These are phyloP conservation scores for Cyberlindnera samutprakarnensis DNA, from an alignment of 805 yeast genomes.

Conservation along the genomic window DNA sequence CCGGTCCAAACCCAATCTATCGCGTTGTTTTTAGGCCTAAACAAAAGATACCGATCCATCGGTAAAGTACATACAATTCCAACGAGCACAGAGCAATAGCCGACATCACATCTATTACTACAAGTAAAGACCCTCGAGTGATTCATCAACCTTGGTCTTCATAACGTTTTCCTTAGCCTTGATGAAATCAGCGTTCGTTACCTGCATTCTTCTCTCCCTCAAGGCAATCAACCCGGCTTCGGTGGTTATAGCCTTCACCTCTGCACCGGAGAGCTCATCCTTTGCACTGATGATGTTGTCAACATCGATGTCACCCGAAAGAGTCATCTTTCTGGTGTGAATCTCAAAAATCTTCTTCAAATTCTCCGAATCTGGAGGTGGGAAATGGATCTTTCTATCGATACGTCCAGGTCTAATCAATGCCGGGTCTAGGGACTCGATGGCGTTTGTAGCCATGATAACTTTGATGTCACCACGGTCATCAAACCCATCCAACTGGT, in stretches of 20 bases:
- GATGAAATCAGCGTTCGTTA: conserved; percentile 87
- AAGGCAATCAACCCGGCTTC: conserved; percentile 95
- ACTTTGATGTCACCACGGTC: conserved; percentile 97
- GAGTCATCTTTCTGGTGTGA: conserved; percentile 90
- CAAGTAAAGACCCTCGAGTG: conserved; percentile 89
- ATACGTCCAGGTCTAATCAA: conserved; percentile 95
- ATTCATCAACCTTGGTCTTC: conserved; percentile 95
- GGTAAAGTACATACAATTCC: too few relatives aligned
- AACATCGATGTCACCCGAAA: conserved; percentile 79
- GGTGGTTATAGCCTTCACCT: conserved; percentile 94
- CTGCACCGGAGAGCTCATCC: conserved; percentile 96
- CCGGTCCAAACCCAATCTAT: too few relatives aligned
- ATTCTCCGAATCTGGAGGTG: conserved; percentile 89
- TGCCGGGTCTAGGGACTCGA: conserved; percentile 93
- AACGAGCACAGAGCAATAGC: too few relatives aligned
- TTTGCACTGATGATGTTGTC: conserved; percentile 84
- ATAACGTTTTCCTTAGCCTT: conserved; percentile 91
- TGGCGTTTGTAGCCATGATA: conserved; percentile 95
- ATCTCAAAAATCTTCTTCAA: conserved; percentile 88
- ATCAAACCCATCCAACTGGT: conserved; percentile 95
- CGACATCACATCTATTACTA: too few relatives aligned
- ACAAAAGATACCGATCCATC: too few relatives aligned
- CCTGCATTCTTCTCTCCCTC: conserved; percentile 97
- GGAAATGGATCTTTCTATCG: conserved; percentile 91
- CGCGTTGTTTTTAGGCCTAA: too few relatives aligned